Percentiles rank a stretch among this genome's conserved stretches.
Conservation (phyloP, 2,329 filamentous ascomycete species). For the Botryotinia convoluta region DNA sequence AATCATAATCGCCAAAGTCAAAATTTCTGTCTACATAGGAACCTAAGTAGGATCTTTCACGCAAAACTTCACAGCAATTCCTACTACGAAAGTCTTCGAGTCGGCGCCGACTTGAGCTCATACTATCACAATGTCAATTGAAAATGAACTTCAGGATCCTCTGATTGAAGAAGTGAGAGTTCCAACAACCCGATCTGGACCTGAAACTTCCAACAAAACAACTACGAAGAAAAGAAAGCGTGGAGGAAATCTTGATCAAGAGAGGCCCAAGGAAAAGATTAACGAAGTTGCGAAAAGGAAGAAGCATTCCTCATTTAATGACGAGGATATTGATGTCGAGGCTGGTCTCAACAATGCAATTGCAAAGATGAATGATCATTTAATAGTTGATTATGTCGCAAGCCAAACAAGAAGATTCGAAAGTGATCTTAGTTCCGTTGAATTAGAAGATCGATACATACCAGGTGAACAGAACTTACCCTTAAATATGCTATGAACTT, state of each 20-base stretch:
- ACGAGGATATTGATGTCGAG: constrained; percentile 61
- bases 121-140: constrained; percentile 30
- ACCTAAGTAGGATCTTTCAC: background rate
- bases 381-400: constrained; percentile 82
- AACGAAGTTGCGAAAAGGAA: constrained; percentile 48
- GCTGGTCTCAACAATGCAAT: constrained; percentile 78
- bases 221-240: constrained; percentile 37
- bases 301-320: constrained; percentile 50
- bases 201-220: constrained; percentile 17
- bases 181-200: constrained; percentile 27
- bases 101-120: background rate
- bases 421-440: constrained; percentile 75
- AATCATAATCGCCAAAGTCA: background rate
- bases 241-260: constrained; percentile 25
- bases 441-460: constrained; percentile 78
- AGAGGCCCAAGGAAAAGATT: constrained; percentile 7
- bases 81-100: background rate
- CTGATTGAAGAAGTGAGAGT: constrained; percentile 33
- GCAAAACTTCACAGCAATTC: background rate
- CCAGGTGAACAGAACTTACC: constrained; percentile 55
- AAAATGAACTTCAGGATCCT: constrained; percentile 35
- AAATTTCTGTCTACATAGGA: background rate
- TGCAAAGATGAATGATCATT: constrained; percentile 74
- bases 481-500: background rate
- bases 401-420: constrained; percentile 77